Percentiles rank a stretch among this genome's conserved stretches.
Evolutionary conservation across 495 filamentous ascomycete species (phyloP).

Genomic region (Podospora pseudopauciseta): DNA sequence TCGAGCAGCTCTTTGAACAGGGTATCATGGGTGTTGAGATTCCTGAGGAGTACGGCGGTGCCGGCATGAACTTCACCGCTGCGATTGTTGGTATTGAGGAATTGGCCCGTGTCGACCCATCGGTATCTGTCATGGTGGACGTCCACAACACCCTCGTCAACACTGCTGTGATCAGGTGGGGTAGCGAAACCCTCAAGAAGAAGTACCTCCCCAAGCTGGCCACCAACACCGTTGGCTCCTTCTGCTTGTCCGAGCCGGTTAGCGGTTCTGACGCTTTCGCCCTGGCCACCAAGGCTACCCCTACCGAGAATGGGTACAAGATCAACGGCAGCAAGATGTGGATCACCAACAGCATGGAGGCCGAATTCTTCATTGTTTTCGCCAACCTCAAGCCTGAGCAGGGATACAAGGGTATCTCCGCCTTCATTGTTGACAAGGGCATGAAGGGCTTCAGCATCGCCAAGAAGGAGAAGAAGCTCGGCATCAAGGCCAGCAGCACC

Average conservation of each 20-base stretch:
- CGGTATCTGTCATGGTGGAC: slow-evolving; percentile 87
- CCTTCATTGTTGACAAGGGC: slow-evolving; percentile 90
- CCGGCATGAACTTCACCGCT: slow-evolving; percentile 97
- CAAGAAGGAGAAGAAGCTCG: slow-evolving; percentile 99
- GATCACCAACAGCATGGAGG: slow-evolving; percentile 96
- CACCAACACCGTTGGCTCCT: slow-evolving; percentile 87
- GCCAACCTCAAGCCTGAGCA: slow-evolving; percentile 86
- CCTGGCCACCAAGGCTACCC: slow-evolving; percentile 79
- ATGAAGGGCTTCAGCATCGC: slow-evolving; percentile 88
- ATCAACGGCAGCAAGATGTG: slow-evolving; percentile 97
- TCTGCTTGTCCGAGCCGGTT: slow-evolving; percentile 92
- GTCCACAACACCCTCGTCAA: slow-evolving; percentile 99
- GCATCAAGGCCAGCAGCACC: slow-evolving; percentile 90
- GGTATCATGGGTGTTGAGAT: slow-evolving; percentile 97
- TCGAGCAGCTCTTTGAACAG: slow-evolving; percentile 95
- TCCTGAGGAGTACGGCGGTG: slow-evolving; percentile 92
- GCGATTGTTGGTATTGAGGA: slow-evolving; percentile 97
- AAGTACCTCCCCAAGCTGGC: slow-evolving; percentile 85
- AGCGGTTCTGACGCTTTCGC: slow-evolving; percentile 97
- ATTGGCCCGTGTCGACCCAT: slow-evolving; percentile 88
- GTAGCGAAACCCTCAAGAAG: slow-evolving; percentile 66
- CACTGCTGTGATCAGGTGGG: slow-evolving; percentile 86
- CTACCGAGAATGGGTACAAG: slow-evolving; percentile 70
- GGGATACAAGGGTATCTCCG: slow-evolving; percentile 93
- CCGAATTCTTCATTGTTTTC: slow-evolving; percentile 95